Percentiles rank a stretch among this genome's conserved stretches.
phyloP scores from a whole-genome alignment of 495 filamentous ascomycete genomes.

The Amniculicola lignicola region DNA sequence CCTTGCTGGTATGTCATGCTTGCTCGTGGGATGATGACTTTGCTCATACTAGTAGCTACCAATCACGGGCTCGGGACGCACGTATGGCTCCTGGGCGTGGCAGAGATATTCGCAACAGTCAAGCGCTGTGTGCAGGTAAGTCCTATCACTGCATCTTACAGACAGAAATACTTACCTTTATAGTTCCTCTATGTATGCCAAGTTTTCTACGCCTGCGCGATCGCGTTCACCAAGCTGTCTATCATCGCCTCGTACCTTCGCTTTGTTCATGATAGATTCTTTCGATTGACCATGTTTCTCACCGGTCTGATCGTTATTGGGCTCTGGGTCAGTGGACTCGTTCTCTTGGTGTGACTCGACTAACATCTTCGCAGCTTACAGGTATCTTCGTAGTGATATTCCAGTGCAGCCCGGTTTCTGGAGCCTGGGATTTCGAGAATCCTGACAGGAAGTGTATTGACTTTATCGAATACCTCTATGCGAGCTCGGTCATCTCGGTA shows the following conservation, averaged over 20 bases:
- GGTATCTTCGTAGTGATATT: conserved; percentile 30
- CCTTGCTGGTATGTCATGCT: conserved; percentile 11
- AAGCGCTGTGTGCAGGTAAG: conserved; percentile 27
- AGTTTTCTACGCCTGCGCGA: conserved; percentile 28
- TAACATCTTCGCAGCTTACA: too few species aligned
- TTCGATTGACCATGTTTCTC: conserved; percentile 21
- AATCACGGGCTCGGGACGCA: conserved; percentile 24
- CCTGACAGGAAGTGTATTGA: conserved; percentile 11
- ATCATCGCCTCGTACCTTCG: conserved; percentile 29
- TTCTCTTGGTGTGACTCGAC: too few species aligned
- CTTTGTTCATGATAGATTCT: conserved; percentile 16
- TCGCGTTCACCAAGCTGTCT: conserved; percentile 29
- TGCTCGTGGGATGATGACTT: background rate
- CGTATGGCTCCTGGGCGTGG: conserved; percentile 16
- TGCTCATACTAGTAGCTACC: conserved; percentile 16
- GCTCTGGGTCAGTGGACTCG: conserved; percentile 27
- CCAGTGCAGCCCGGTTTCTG: conserved; percentile 24
- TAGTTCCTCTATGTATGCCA: conserved; percentile 28
- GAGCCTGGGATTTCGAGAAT: conserved; percentile 27
- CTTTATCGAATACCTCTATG: conserved; percentile 28
- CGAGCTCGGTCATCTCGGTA: conserved; percentile 19
- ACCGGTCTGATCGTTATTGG: conserved; percentile 16
- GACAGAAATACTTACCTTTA: background rate
- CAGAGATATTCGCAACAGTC: conserved; percentile 3
- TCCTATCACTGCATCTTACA: background rate